These are phyloP conservation scores for Curvularia hawaiiensis DNA, from an alignment of 2,329 filamentous ascomycete species.

Conservation along the genomic window DNA sequence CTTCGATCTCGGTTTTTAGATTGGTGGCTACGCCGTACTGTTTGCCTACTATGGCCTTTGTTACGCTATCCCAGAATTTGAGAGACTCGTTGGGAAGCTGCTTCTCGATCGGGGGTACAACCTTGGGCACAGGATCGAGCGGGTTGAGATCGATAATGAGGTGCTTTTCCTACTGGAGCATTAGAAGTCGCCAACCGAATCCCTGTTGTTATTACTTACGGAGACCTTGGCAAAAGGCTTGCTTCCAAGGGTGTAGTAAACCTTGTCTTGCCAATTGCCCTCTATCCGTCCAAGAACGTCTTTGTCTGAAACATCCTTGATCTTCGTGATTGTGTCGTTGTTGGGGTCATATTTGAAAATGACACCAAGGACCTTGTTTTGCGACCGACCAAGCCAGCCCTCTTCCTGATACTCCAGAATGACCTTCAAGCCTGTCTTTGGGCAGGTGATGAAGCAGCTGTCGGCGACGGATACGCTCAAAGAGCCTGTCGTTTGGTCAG, in stretches of 20 bases:
- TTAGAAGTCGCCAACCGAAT: constrained; percentile 14
- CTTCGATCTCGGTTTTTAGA: constrained; percentile 90
- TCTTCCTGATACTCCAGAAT: constrained; percentile 94
- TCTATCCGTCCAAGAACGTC: constrained; percentile 82
- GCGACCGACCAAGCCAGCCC: constrained; percentile 88
- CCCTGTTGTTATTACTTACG: constrained; percentile 55
- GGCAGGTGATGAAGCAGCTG: constrained; percentile 83
- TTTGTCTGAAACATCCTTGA: constrained; percentile 85
- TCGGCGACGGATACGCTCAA: constrained; percentile 91
- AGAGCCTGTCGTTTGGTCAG: constrained; percentile 56
- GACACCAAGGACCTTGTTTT: constrained; percentile 89
- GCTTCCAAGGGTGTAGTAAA: constrained; percentile 63
- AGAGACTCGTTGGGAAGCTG: constrained; percentile 91
- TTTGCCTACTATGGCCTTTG: constrained; percentile 80
- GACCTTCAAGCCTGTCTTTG: constrained; percentile 87
- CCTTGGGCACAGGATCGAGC: constrained; percentile 78
- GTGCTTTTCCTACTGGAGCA: constrained; percentile 54
- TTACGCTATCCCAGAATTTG: constrained; percentile 85
- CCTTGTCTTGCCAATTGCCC: constrained; percentile 81
- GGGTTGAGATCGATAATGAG: constrained; percentile 89
- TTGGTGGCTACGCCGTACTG: constrained; percentile 84
- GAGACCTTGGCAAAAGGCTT: constrained; percentile 54
- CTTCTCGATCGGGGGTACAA: constrained; percentile 73
- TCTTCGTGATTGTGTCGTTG: constrained; percentile 77
- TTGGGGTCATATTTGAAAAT: constrained; percentile 89